These are phyloP conservation scores for Plasmodium vivax DNA, from an alignment of 169 alveolate genomes.

Conservation along the genomic window DNA sequence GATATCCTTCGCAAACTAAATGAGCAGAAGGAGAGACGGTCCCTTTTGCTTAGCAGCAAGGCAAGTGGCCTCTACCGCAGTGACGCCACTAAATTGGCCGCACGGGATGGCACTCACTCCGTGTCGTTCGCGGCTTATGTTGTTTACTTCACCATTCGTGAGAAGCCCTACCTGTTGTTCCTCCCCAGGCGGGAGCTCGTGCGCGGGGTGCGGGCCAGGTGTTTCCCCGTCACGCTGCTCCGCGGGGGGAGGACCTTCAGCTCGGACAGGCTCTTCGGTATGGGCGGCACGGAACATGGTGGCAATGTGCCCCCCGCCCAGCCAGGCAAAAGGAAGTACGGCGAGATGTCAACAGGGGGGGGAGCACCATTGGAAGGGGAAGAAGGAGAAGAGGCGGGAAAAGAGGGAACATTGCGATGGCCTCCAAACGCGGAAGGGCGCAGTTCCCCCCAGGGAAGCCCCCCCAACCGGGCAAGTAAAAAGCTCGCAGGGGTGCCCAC, in stretches of 20 bases:
- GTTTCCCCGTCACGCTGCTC: background rate
- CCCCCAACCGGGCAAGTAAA: background rate
- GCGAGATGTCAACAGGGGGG: background rate
- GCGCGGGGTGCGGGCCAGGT: background rate
- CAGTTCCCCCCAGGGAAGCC: background rate
- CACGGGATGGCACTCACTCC: background rate
- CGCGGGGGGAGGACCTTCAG: background rate
- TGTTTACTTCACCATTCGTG: background rate
- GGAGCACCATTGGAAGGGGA: background rate
- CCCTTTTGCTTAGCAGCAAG: background rate
- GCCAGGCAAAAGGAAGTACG: background rate
- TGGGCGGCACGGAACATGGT: background rate
- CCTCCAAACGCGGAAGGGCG: background rate
- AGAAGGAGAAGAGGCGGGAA: background rate
- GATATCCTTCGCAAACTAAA: constrained; percentile 1
- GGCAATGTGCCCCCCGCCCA: background rate
- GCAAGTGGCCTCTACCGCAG: background rate
- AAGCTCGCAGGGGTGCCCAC: background rate
- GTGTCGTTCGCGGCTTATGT: constrained; percentile 19
- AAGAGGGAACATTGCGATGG: background rate
- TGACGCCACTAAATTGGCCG: background rate
- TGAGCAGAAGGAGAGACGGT: background rate
- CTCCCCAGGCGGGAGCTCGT: constrained; percentile 31
- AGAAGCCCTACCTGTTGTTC: constrained; percentile 36
- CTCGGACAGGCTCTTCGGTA: background rate